Evolutionary conservation across 1,284 basidiomycete genomes (phyloP), one percentile per base, ranked within the genome.

Genomic region (Athelia sp.): DNA sequence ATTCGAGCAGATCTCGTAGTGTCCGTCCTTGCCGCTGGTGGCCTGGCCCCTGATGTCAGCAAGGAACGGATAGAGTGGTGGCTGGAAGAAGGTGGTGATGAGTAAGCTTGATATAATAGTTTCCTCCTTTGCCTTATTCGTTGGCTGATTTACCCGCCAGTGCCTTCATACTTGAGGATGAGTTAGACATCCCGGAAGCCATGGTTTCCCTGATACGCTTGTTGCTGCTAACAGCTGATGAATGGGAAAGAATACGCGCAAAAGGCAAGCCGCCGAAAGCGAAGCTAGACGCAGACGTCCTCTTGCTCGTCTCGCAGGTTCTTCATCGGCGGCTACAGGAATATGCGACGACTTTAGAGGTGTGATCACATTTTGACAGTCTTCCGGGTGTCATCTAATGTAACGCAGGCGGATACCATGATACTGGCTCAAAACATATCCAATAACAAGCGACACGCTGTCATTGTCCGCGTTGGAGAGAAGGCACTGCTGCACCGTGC

Each of bases 51-150:
- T 40, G 52, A 53, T 29, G 24, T 55, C n/a, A 58, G 67, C 22
- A 70, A 75, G 50, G 81, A 82, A 52, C 76, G 91, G 17, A 84
- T 95, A 9, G 90, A 96, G 54, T 93, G 88, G 82, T 94, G 93
- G 89, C 71, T 96, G 8, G 91, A 95, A 55, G 81, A 87, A 62
- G 90, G 89, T 2, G 84, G 89, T 17, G 93, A 96, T 55, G 93
- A 98, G 93, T 95, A 61, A 62, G 89, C 49, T 42, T 48, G 29
- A 21, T 48, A 43, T 35, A 26, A 24, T 43, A 26, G 45, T 35
- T 42, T 19, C 34, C 32, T 45, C 42, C n/a, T 43, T 53, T 45
- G 31, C 29, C 56, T 8, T 35, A 31, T 47, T 47, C 44, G 31
- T 46, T 29, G 14, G 43, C 22, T 43, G 34, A n/a, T n/a, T n/a